Evolutionary conservation across 1,139 yeast genomes (phyloP), one percentile per base, ranked within the genome.

Genomic region (Kodamaea anthophila): DNA sequence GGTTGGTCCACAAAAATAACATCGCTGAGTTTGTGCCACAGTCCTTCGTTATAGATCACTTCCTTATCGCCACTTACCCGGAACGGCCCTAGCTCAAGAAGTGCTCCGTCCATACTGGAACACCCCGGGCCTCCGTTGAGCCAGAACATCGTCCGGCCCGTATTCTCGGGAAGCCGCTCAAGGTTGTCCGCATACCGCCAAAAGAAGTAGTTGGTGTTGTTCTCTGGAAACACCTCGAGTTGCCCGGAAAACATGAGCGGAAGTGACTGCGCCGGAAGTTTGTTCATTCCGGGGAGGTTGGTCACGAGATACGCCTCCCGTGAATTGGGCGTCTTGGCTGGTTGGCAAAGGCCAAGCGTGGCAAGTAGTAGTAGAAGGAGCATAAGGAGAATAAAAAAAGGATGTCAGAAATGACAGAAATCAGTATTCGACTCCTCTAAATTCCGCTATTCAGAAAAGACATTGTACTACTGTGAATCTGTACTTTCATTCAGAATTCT

Each of bases 41-140:
- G 72, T 0, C 96, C 96, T 4, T 65, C 51, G 52, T 87, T 87
- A 38, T 59, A 58, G 5, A 67, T 55, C 5, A 70, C 69, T 32
- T 72, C 50, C 2, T 64, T 58, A 8, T 69, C 52, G 0, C 54
- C 42, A 37, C 62, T 55, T 12, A 87, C 66, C 35, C 96, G 63
- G 35, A 87, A 73, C 0, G 98, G 97, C 0, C 99, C 99, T 2
- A 79, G 60, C 53, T 93, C 99, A 74, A 91, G 76, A 39, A 91
- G 53, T 0, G 96, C 96, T 3, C 99, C 99, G 55, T 91, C 98
- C 93, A 91, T 77, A 1, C 96, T 86, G 3, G 96, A 86, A 53
- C 99, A 91, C 0, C 99, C 99, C 0, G 95, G 95, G 0, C 95
- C 95, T 24, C 99, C 99, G 53, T 93, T 91, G 18, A 91, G 67